Percentiles rank a stretch among this genome's conserved stretches.
phyloP scores from a whole-genome alignment of 2,329 filamentous ascomycete species.

The Diplodia sapinea region DNA sequence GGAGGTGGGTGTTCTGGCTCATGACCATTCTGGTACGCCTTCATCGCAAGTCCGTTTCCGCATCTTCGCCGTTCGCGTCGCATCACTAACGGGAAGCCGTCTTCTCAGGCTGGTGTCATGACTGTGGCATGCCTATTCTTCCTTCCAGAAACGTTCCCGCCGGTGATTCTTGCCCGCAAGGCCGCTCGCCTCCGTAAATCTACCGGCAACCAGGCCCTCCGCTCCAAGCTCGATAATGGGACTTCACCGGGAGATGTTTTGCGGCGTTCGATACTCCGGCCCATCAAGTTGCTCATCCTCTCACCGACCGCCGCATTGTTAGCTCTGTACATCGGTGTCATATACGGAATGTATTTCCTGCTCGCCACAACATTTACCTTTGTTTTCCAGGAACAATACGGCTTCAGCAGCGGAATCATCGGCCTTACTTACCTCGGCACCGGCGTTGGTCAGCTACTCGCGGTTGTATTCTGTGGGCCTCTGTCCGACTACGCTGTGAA shows the following conservation, averaged over 20 bases:
- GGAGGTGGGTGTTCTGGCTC: slow-evolving; percentile 21
- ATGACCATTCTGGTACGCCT: neutral
- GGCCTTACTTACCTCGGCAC: slow-evolving; percentile 26
- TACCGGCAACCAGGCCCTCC: slow-evolving; percentile 54
- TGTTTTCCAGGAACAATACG: slow-evolving; percentile 21
- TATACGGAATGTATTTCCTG: slow-evolving; percentile 35
- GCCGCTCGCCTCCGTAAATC: slow-evolving; percentile 64
- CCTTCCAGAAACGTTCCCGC: slow-evolving; percentile 60
- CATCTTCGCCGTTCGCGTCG: neutral
- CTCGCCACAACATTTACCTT: slow-evolving; percentile 35
- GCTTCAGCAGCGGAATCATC: neutral
- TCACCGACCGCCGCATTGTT: slow-evolving; percentile 36
- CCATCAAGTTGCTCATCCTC: slow-evolving; percentile 37
- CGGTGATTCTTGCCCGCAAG: slow-evolving; percentile 56
- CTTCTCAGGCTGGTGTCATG: neutral
- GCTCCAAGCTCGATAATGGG: slow-evolving; percentile 33
- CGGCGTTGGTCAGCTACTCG: slow-evolving; percentile 36
- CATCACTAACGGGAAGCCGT: slow-evolving; percentile 32
- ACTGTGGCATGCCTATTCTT: slow-evolving; percentile 57
- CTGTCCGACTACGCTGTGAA: slow-evolving; percentile 14
- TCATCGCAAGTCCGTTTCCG: too few species aligned
- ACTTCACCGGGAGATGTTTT: slow-evolving; percentile 35
- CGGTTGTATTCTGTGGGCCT: too few species aligned
- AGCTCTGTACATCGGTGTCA: slow-evolving; percentile 28
- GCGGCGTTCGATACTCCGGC: slow-evolving; percentile 38